Conservation (phyloP, 768 basidiomycete genomes). For the Lactarius akahatsu region DNA sequence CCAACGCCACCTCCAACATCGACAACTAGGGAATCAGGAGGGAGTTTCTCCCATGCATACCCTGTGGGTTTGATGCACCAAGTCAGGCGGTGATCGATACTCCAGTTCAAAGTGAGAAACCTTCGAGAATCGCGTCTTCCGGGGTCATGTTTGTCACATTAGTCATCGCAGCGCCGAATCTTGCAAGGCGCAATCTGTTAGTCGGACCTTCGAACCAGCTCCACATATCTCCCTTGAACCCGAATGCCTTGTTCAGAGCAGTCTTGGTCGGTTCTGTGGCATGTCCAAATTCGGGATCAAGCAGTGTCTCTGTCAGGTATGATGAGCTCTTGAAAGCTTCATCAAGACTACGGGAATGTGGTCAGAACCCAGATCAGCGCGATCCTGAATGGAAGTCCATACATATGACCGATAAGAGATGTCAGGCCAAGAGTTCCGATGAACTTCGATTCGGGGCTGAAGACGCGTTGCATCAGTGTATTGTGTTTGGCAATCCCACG, state of each 20-base stretch:
- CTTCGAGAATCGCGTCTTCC: conserved; percentile 5
- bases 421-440: background rate
- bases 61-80: background rate
- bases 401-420: background rate
- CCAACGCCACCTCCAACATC: background rate
- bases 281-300: conserved; percentile 32
- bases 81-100: background rate
- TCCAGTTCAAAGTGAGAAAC: background rate
- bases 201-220: background rate
- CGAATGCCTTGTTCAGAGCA: background rate
- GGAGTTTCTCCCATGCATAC: background rate
- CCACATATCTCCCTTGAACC: background rate
- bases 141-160: background rate
- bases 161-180: too few relatives aligned
- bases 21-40: background rate
- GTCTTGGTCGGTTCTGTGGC: background rate
- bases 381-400: background rate
- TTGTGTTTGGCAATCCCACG: background rate
- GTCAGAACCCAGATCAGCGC: background rate
- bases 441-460: background rate
- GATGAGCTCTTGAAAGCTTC: conserved; percentile 37
- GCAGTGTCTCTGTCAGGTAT: conserved; percentile 37
- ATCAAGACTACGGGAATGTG: conserved; percentile 27
- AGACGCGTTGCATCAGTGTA: background rate
- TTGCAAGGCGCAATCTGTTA: background rate